phyloP scores from a whole-genome alignment of 768 basidiomycete genomes.

The Pisolithus tinctorius region DNA sequence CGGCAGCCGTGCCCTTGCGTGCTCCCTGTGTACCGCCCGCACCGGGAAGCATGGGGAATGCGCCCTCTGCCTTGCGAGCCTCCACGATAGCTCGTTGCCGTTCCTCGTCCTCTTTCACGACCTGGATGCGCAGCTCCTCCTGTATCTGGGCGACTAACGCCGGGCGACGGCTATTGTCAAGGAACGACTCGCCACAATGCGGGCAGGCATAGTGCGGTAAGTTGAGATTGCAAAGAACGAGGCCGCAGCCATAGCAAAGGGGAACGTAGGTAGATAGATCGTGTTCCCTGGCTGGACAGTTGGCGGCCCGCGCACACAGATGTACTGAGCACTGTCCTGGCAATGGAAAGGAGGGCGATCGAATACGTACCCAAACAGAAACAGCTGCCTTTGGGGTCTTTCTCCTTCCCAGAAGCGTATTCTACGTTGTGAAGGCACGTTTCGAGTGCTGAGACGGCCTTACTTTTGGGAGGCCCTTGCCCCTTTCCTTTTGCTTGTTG shows the following conservation, averaged over 20 bases:
- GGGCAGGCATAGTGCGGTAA: constrained; percentile 50
- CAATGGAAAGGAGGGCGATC: background rate
- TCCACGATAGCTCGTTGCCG: constrained; percentile 41
- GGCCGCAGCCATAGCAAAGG: constrained; percentile 48
- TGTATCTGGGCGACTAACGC: constrained; percentile 40
- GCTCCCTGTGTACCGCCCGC: constrained; percentile 3
- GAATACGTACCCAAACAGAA: constrained; percentile 53
- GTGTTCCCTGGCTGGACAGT: constrained; percentile 55
- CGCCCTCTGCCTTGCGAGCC: constrained; percentile 46
- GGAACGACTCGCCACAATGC: constrained; percentile 38
- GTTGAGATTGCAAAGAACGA: constrained; percentile 45
- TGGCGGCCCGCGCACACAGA: too few species aligned
- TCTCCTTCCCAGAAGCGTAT: constrained; percentile 27
- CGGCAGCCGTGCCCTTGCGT: constrained; percentile 11
- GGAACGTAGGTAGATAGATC: constrained; percentile 49
- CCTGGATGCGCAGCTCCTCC: constrained; percentile 34
- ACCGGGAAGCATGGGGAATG: constrained; percentile 50
- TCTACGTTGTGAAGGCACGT: constrained; percentile 35
- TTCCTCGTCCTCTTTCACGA: constrained; percentile 43
- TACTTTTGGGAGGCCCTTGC: constrained; percentile 38
- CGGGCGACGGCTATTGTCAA: constrained; percentile 27
- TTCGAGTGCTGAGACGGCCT: constrained; percentile 42
- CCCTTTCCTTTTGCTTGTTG: constrained; percentile 32
- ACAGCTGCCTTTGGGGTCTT: constrained; percentile 59
- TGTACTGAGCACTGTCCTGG: too few species aligned